phyloP scores from a whole-genome alignment of 2,329 filamentous ascomycete species.

The Colletotrichum sp. region DNA sequence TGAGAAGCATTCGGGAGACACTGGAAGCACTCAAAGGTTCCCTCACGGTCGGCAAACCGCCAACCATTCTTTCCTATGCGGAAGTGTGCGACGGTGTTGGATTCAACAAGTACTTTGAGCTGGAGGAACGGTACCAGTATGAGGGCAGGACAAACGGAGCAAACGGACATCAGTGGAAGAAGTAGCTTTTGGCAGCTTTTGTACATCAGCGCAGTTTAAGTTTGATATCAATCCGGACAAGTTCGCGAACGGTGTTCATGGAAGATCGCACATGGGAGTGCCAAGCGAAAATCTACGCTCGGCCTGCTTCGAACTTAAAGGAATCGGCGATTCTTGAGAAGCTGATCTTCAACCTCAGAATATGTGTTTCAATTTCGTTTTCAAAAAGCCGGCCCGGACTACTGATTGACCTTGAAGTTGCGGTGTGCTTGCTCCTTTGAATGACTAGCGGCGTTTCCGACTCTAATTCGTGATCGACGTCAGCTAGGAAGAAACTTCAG shows the following conservation, averaged over 20 bases:
- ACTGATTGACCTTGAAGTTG: background rate
- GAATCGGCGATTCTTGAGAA: background rate
- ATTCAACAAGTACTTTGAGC: conserved; percentile 42
- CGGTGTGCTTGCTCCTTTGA: background rate
- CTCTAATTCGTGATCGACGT: background rate
- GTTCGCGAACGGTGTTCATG: background rate
- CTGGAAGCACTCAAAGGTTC: conserved; percentile 43
- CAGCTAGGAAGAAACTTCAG: background rate
- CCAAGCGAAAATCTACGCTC: background rate
- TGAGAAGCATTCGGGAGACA: conserved; percentile 41
- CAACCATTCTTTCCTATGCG: conserved; percentile 43
- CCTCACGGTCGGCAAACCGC: conserved; percentile 43
- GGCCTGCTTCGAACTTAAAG: background rate
- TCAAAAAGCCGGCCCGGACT: background rate
- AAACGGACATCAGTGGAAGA: conserved; percentile 11
- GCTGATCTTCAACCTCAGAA: background rate
- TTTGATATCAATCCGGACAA: background rate
- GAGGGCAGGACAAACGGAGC: conserved; percentile 4
- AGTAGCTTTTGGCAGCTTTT: background rate
- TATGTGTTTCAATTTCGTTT: background rate
- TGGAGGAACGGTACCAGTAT: conserved; percentile 11
- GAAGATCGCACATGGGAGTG: background rate
- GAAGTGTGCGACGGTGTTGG: conserved; percentile 51
- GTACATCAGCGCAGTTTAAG: background rate
- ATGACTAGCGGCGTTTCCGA: background rate